Conservation (phyloP, 176 grass and related monocot species). For the Tillandsia leiboldiana region DNA sequence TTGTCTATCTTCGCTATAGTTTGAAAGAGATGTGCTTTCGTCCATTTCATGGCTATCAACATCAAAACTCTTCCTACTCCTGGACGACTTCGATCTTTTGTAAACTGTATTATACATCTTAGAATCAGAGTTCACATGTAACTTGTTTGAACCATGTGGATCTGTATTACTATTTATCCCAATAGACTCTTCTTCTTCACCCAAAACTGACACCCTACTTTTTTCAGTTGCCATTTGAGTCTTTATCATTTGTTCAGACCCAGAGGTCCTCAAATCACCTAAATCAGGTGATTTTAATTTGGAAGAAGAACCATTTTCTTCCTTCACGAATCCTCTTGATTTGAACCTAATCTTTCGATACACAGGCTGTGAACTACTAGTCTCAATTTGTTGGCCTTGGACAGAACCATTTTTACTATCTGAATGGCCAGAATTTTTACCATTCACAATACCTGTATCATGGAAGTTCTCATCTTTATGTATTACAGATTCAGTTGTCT, state of each 20-base stretch:
- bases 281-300: constrained; percentile 28
- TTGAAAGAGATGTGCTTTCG: constrained; percentile 64
- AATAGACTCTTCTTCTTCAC: constrained; percentile 35
- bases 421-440: constrained; percentile 9
- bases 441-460: constrained; percentile 30
- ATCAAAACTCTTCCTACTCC: constrained; percentile 40
- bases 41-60: constrained; percentile 39
- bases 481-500: constrained; percentile 21
- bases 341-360: constrained; percentile 54
- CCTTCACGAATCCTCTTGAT: constrained; percentile 42
- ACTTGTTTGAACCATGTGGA: constrained; percentile 35
- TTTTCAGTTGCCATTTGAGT: constrained; percentile 9
- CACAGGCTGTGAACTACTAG: constrained; percentile 25
- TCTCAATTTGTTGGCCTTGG: constrained; percentile 15
- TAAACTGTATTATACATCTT: constrained; percentile 56
- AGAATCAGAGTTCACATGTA: constrained; percentile 22
- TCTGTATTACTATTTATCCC: constrained; percentile 22
- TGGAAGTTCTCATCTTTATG: constrained; percentile 20
- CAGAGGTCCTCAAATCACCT: constrained; percentile 12
- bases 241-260: constrained; percentile 6
- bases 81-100: constrained; percentile 55
- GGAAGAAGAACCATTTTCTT: constrained; percentile 22
- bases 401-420: constrained; percentile 20
- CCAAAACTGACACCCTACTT: constrained; percentile 20
- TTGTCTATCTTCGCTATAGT: constrained; percentile 45